phyloP scores from a whole-genome alignment of 495 filamentous ascomycete genomes.

The Neurospora sp. region DNA sequence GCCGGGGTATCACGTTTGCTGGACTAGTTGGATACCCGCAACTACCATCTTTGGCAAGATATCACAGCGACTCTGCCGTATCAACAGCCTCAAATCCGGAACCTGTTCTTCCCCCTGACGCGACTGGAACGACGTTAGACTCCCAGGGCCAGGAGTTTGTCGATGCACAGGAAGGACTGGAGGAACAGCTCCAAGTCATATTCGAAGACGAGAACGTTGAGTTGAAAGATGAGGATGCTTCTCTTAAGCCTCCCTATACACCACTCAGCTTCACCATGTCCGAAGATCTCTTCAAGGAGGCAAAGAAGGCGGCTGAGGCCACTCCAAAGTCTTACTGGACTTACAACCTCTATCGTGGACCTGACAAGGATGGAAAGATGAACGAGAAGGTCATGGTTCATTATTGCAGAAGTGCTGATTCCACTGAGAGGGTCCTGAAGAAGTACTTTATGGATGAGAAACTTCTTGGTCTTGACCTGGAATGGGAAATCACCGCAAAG shows the following conservation, averaged over 20 bases:
- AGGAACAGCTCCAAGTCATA: background rate
- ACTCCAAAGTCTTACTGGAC: conserved; percentile 52
- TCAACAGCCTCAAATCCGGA: background rate
- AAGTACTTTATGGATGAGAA: conserved; percentile 58
- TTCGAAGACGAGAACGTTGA: background rate
- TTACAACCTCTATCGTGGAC: conserved; percentile 50
- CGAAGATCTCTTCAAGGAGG: conserved; percentile 32
- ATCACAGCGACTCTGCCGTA: background rate
- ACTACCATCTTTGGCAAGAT: conserved; percentile 2
- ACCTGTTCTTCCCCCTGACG: background rate
- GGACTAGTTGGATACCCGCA: conserved; percentile 10
- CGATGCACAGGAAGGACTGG: background rate
- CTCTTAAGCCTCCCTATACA: conserved; percentile 21
- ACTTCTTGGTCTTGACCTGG: conserved; percentile 75
- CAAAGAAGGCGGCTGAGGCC: conserved; percentile 29
- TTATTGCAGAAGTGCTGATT: conserved; percentile 59
- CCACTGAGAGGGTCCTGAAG: conserved; percentile 52
- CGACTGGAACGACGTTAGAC: background rate
- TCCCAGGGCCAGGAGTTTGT: background rate
- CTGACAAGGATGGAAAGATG: conserved; percentile 20
- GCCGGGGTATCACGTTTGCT: conserved; percentile 30
- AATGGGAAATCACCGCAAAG: conserved; percentile 56
- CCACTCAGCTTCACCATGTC: conserved; percentile 35
- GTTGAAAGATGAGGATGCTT: conserved; percentile 3
- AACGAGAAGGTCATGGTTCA: conserved; percentile 49